Percentiles rank a stretch among this genome's conserved stretches.
phyloP scores from a whole-genome alignment of 495 filamentous ascomycete genomes.

The Penicillium maclennaniae region DNA sequence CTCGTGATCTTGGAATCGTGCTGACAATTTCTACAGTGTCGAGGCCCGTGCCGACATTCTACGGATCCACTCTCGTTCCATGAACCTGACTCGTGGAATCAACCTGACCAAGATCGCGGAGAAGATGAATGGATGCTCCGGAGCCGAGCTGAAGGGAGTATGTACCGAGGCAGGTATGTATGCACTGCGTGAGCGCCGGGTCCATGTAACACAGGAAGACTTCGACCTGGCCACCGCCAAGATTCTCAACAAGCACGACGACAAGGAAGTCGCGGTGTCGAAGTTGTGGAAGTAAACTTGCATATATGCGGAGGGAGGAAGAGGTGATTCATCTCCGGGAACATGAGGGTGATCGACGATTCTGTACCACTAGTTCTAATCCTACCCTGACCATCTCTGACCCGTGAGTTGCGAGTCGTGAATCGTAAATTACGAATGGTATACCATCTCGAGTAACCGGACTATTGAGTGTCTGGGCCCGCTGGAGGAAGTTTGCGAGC shows the following conservation, averaged over 20 bases:
- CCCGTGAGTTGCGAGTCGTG: not conserved
- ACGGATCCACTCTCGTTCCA: constrained; percentile 91
- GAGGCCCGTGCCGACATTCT: constrained; percentile 97
- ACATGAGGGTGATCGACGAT: constrained; percentile 13
- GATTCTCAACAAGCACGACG: constrained; percentile 99
- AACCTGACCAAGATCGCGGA: constrained; percentile 98
- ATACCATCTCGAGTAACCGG: not conserved
- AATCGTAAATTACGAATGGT: not conserved
- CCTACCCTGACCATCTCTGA: constrained; percentile 11
- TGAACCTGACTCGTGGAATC: constrained; percentile 98
- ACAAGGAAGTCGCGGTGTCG: constrained; percentile 87
- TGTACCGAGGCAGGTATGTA: constrained; percentile 99
- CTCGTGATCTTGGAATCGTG: not conserved
- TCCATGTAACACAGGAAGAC: constrained; percentile 98
- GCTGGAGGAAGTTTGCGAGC: no score
- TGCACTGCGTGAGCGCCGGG: constrained; percentile 86
- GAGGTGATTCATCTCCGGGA: not conserved
- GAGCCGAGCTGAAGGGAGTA: constrained; percentile 94
- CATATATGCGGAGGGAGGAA: not conserved
- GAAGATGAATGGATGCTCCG: constrained; percentile 99
- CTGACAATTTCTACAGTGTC: constrained; percentile 48
- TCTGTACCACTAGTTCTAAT: constrained; percentile 30
- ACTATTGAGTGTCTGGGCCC: not conserved
- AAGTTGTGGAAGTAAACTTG: constrained; percentile 83
- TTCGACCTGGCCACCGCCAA: constrained; percentile 98